Evolutionary conservation across 768 basidiomycete species (phyloP).

Genomic region (Lentinula lateritia): DNA sequence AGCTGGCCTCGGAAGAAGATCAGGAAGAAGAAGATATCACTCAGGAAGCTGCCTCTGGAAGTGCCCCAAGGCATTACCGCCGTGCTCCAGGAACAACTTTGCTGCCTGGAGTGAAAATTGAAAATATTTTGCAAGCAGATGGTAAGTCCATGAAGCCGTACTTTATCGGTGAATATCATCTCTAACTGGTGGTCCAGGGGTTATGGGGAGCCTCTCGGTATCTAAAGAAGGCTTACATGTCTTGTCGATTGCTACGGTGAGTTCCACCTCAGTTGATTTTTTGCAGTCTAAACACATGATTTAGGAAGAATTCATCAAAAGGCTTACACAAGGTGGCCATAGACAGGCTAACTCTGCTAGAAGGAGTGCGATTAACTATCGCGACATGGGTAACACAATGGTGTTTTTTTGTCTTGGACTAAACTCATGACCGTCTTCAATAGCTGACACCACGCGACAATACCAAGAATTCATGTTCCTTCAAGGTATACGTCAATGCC

Average conservation of each 20-base stretch:
- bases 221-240: slow-evolving; percentile 75
- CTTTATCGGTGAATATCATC: background rate
- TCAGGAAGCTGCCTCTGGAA: slow-evolving; percentile 14
- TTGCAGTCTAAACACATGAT: slow-evolving; percentile 6
- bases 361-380: slow-evolving; percentile 57
- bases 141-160: slow-evolving; percentile 32
- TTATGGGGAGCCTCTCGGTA: slow-evolving; percentile 56
- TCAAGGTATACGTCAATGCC: slow-evolving; percentile 34
- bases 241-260: slow-evolving; percentile 71
- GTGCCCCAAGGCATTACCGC: slow-evolving; percentile 20
- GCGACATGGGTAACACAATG: slow-evolving; percentile 61
- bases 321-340: slow-evolving; percentile 64
- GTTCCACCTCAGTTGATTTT: slow-evolving; percentile 10
- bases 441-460: slow-evolving; percentile 55
- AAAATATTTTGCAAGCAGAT: slow-evolving; percentile 77
- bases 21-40: slow-evolving; percentile 24
- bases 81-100: slow-evolving; percentile 60
- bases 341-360: slow-evolving; percentile 55
- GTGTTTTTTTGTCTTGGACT: background rate
- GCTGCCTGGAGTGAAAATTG: slow-evolving; percentile 60
- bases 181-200: slow-evolving; percentile 21
- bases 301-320: slow-evolving; percentile 85
- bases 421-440: slow-evolving; percentile 7
- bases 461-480: slow-evolving; percentile 71
- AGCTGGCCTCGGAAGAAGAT: slow-evolving; percentile 55